Evolutionary conservation across 2,329 filamentous ascomycete species (phyloP), one percentile per base, ranked within the genome.

Genomic region (Didymella segeticola): DNA sequence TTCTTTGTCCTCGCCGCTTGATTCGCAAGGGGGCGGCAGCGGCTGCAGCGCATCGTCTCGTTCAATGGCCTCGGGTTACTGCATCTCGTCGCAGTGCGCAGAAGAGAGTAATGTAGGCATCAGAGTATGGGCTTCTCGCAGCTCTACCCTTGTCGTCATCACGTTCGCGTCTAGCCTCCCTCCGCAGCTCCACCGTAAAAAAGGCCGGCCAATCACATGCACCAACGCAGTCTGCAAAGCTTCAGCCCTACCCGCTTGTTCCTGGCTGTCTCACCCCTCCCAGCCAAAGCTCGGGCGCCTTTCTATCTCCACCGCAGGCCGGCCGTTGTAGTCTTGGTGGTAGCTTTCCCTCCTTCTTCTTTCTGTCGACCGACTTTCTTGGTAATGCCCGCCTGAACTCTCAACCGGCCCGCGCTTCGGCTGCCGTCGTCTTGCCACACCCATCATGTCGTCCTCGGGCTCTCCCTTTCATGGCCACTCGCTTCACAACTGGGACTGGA

Each of bases 1-100:
- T 14, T 33, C n/a, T 27, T 43, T 42, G 17, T 37, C 9, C 27
- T 9, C 0, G 10, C n/a, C 1, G 45, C 45, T 31, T 60, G 62
- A 50, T 57, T 64, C 43, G 61, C 58, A 31, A 62, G 25, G 17
- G 61, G 53, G 23, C 61, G 62, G 53, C 61, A 64, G 54, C 57
- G 60, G 58, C 61, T 57, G 61, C 64, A 63, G 68, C 70, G 68
- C 71, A 73, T 73, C 45, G 38, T 74, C 57, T 57, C 41, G 41
- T 53, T 34, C 27, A 23, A 20, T 17, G 37, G 42, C 51, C 30
- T 47, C 37, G 51, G 42, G 63, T 66, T 61, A 67, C 63, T 60
- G 60, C 72, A 73, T 73, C 15, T 46, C 57, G 61, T 52, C 37
- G 15, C 22, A 10, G 14, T 11, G 37, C 36, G 19, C 27, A 41